Conservation (phyloP, 164 flowering plant species). For the Berberis vulgaris region DNA sequence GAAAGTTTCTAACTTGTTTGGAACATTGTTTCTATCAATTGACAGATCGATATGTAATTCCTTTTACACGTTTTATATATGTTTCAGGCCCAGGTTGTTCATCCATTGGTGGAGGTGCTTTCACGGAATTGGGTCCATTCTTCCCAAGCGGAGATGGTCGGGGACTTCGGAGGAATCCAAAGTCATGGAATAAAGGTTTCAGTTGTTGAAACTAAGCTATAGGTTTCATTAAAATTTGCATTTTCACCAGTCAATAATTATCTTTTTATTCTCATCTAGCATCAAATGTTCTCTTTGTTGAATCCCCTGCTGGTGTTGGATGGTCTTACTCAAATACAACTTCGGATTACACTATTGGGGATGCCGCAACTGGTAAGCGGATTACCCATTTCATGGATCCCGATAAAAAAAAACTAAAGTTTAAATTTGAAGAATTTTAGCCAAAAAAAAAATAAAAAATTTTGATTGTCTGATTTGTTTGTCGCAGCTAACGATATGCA, state of each 20-base stretch:
- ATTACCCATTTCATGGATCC: background rate
- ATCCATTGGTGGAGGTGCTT: constrained; percentile 93
- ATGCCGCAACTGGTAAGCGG: constrained; percentile 60
- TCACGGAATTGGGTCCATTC: constrained; percentile 96
- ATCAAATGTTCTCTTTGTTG: constrained; percentile 87
- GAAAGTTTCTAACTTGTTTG: too few relatives aligned
- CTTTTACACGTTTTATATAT: too few relatives aligned
- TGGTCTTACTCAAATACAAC: constrained; percentile 95
- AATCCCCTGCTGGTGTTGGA: constrained; percentile 98
- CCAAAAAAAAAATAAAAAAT: too few relatives aligned
- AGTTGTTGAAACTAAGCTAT: background rate
- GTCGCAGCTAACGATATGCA: constrained; percentile 78
- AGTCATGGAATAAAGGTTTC: constrained; percentile 90
- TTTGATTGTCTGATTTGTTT: constrained; percentile 4
- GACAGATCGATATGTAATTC: too few relatives aligned
- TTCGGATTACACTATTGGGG: constrained; percentile 72
- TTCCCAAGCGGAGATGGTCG: constrained; percentile 90
- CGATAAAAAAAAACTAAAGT: too few relatives aligned
- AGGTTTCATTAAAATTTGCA: background rate
- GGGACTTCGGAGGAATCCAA: constrained; percentile 58
- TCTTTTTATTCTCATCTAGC: constrained; percentile 29
- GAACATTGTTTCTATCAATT: too few relatives aligned
- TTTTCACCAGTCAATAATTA: background rate
- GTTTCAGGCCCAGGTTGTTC: constrained; percentile 94
- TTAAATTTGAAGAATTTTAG: too few relatives aligned